These are phyloP conservation scores for Nidularia pulvinata DNA, from an alignment of 768 basidiomycete genomes.

Conservation along the genomic window DNA sequence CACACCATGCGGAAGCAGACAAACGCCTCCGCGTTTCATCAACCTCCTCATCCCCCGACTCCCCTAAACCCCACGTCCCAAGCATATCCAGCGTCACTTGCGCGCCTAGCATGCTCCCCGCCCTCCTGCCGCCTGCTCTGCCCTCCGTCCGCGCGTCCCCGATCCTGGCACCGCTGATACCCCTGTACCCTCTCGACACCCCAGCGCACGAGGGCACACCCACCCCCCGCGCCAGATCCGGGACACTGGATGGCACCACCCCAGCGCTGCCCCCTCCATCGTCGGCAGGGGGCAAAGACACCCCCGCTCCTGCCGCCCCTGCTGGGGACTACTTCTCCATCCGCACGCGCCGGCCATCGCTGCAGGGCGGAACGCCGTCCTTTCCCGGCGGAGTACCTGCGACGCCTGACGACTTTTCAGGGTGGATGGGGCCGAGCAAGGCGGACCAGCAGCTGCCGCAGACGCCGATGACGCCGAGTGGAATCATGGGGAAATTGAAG, in stretches of 20 bases:
- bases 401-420: constrained; percentile 50
- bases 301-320: too few relatives aligned
- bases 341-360: constrained; percentile 43
- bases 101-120: constrained; percentile 68
- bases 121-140: constrained; percentile 49
- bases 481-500: constrained; percentile 82
- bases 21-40: neutral
- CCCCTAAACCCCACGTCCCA: constrained; percentile 8
- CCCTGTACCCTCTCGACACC: constrained; percentile 23
- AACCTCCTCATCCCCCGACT: neutral
- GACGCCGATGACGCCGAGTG: constrained; percentile 51
- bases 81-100: constrained; percentile 49
- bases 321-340: constrained; percentile 39
- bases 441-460: constrained; percentile 22
- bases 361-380: constrained; percentile 19
- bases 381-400: constrained; percentile 16
- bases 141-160: constrained; percentile 48
- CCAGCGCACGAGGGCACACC: neutral
- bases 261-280: constrained; percentile 6
- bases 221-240: constrained; percentile 30
- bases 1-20: neutral
- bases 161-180: constrained; percentile 60
- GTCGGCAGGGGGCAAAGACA: too few relatives aligned
- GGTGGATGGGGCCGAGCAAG: constrained; percentile 31
- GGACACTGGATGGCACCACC: constrained; percentile 35